Evolutionary conservation across 2,329 filamentous ascomycete species (phyloP).

Genomic region (Calonectria crousiana): DNA sequence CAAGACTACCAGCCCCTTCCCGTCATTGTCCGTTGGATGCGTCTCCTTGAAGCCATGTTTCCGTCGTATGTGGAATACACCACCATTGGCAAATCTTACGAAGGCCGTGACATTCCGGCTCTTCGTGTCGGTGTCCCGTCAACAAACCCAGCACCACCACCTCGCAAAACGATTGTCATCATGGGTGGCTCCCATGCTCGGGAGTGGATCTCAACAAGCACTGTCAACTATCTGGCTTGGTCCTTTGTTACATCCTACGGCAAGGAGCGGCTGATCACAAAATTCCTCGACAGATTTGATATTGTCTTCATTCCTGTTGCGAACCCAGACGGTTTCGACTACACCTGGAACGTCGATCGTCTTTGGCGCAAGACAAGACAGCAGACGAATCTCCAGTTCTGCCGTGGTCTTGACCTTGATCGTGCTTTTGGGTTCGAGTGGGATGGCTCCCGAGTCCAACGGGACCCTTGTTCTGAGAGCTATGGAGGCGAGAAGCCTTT

Average conservation of each 20-base stretch:
- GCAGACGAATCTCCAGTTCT: conserved; percentile 83
- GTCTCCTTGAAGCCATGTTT: conserved; percentile 89
- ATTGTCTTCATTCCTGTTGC: conserved; percentile 88
- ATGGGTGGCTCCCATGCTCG: conserved; percentile 91
- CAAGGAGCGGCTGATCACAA: conserved; percentile 77
- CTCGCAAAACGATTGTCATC: conserved; percentile 83
- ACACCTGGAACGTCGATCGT: conserved; percentile 91
- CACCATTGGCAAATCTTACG: conserved; percentile 85
- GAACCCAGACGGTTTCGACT: conserved; percentile 95
- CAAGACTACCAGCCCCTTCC: conserved; percentile 89
- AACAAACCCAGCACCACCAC: conserved; percentile 56
- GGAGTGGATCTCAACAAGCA: conserved; percentile 96
- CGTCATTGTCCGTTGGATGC: conserved; percentile 91
- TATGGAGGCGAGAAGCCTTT: conserved; percentile 89
- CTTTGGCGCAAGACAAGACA: conserved; percentile 97
- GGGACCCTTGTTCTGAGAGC: conserved; percentile 90
- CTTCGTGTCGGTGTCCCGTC: conserved; percentile 77
- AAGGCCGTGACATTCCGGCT: conserved; percentile 87
- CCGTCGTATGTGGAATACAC: conserved; percentile 80
- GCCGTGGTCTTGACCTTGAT: conserved; percentile 89
- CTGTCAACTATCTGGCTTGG: conserved; percentile 92
- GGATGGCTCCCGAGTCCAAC: conserved; percentile 74
- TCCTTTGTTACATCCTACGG: conserved; percentile 87
- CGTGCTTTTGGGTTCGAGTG: conserved; percentile 88
- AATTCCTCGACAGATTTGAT: conserved; percentile 86